Percentiles rank a stretch among this genome's conserved stretches.
These are phyloP conservation scores for Termitomyces sp. DNA, from an alignment of 768 basidiomycete genomes.

Conservation along the genomic window DNA sequence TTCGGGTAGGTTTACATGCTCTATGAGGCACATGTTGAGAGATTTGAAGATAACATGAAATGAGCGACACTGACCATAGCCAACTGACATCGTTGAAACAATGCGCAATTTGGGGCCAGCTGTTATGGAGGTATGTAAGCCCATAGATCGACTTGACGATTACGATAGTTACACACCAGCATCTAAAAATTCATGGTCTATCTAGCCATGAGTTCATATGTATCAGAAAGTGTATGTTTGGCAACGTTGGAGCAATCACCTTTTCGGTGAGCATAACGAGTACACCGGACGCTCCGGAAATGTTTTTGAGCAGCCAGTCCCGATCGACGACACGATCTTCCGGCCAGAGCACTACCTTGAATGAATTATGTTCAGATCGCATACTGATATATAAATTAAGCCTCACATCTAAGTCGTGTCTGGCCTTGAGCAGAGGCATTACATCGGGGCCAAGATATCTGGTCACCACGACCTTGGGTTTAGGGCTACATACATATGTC, in stretches of 20 bases:
- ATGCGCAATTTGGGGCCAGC: conserved; percentile 75
- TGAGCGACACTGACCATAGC: conserved; percentile 58
- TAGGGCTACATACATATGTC: neutral
- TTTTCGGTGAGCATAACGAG: conserved; percentile 70
- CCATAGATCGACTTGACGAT: neutral
- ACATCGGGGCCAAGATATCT: conserved; percentile 61
- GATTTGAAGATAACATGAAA: neutral
- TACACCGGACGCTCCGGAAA: conserved; percentile 59
- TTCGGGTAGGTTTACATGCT: conserved; percentile 72
- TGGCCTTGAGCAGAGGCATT: conserved; percentile 52
- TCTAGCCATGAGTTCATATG: conserved; percentile 32
- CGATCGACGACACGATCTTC: conserved; percentile 55
- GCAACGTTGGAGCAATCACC: conserved; percentile 31
- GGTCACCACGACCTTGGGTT: conserved; percentile 49
- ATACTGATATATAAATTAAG: conserved; percentile 22
- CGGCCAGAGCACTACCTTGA: conserved; percentile 30
- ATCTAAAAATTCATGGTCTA: conserved; percentile 71
- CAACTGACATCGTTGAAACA: conserved; percentile 94
- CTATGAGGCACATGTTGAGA: conserved; percentile 32
- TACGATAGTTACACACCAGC: conserved; percentile 31
- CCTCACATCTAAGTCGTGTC: conserved; percentile 52
- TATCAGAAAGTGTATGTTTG: conserved; percentile 7
- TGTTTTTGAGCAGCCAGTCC: conserved; percentile 72
- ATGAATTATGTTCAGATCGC: conserved; percentile 9
- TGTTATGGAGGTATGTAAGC: conserved; percentile 17